Base-by-base conservation (phyloP, 805 yeast species). In the Cyberlindnera xishuangbannaensis region DNA sequence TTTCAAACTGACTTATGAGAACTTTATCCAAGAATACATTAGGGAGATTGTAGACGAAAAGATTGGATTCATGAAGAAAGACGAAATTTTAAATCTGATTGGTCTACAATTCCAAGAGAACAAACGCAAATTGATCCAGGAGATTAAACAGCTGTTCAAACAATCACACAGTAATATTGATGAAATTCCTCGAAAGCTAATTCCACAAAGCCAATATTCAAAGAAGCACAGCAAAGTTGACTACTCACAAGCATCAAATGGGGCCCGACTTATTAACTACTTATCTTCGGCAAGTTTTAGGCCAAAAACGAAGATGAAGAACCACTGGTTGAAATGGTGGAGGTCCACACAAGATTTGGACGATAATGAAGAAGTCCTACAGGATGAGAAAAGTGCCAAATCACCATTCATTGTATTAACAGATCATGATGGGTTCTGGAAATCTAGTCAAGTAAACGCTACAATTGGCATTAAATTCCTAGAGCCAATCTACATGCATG, bases 401-500 rank as follows among this genome's bases (percentile, higher is more conserved):
- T 40, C 50, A 2, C 55, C 56, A 15, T 45, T 46, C 27, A 43
- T 50, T n/a, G 31, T 47, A 1, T 29, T 53, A 6, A 45, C 53
- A 3, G 30, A 30, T 24, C 43, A 44, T 12, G 49, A 45, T 9
- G 45, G 45, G 10, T 59, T 60, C 36, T 44, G 55, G 56, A 45
- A 34, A 31, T 33, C 47, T 7, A 19, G 36, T 1, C 35, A 31
- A 1, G 10, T 36, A 1, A 18, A 33, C 1, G 40, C 41, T 4
- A 30, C 45, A 4, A 16, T 64, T 37, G 66, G 65, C 0, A 51
- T 64, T 11, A 53, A 60, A 33, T 64, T 66, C 31, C 40, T 52
- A 8, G 59, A 62, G 24, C 68, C 71, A 7, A 41, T 65, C 3
- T 59, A 57, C 39, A 36, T 66, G 32, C 59, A 57, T 9, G 59